A percentile compares a stretch with the other conserved stretches of the same genome.
These are phyloP conservation scores for Danielia reshetovae DNA, from an alignment of 805 yeast species.

Conservation along the genomic window DNA sequence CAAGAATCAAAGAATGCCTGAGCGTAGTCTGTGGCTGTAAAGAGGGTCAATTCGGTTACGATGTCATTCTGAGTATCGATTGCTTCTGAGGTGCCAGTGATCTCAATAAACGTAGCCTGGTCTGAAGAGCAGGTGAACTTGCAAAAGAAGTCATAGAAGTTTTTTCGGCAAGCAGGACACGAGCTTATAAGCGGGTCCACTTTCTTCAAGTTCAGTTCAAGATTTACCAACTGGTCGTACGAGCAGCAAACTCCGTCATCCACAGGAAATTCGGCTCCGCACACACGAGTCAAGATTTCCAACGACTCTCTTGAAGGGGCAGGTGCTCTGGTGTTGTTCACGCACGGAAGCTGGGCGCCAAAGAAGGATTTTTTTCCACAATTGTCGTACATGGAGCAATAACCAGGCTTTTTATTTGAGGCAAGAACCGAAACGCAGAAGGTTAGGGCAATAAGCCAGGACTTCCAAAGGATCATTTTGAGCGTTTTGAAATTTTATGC, in stretches of 20 bases:
- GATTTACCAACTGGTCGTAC: constrained; percentile 49
- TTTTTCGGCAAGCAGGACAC: constrained; percentile 87
- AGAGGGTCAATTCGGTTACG: constrained; percentile 69
- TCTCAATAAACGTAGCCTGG: constrained; percentile 70
- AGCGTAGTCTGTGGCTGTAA: constrained; percentile 59
- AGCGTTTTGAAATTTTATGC: not conserved
- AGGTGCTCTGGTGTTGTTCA: constrained; percentile 49
- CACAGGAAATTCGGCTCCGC: constrained; percentile 67
- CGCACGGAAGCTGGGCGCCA: constrained; percentile 80
- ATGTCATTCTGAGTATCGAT: constrained; percentile 49
- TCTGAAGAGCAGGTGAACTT: constrained; percentile 86
- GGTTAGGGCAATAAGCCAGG: not conserved
- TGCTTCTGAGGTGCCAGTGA: constrained; percentile 50
- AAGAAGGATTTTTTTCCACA: constrained; percentile 82
- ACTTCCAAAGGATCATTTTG: constrained; percentile 1
- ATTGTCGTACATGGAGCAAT: constrained; percentile 53
- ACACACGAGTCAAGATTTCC: constrained; percentile 49
- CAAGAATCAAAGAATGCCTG: constrained; percentile 73
- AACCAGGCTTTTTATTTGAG: constrained; percentile 26
- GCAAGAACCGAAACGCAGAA: not conserved
- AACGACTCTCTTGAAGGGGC: constrained; percentile 43
- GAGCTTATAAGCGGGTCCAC: constrained; percentile 41
- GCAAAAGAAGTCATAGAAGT: constrained; percentile 81
- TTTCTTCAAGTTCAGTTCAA: constrained; percentile 40
- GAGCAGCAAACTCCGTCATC: constrained; percentile 66